These are phyloP conservation scores for Tephrocybe sp. DNA, from an alignment of 768 basidiomycete species.

Conservation along the genomic window DNA sequence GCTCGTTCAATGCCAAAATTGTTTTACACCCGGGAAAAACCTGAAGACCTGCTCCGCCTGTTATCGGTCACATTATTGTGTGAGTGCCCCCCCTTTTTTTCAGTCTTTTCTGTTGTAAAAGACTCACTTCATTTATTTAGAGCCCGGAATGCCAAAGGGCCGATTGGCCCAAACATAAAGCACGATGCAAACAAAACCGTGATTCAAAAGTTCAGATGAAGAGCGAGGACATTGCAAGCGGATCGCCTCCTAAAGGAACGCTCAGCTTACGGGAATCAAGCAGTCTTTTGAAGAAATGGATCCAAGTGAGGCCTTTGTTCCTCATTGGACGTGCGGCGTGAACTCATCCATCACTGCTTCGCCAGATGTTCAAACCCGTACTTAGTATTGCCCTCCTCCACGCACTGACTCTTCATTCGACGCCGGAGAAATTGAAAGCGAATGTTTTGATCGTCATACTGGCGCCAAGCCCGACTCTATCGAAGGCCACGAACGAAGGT, in stretches of 20 bases:
- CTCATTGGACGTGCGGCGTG: too few species aligned
- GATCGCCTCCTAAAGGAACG: background rate
- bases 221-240: background rate
- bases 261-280: background rate
- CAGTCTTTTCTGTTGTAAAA: too few species aligned
- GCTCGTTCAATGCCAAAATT: slow-evolving; percentile 6
- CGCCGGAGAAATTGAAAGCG: background rate
- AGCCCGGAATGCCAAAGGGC: slow-evolving; percentile 5
- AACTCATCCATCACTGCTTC: background rate
- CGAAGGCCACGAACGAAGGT: background rate
- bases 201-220: background rate
- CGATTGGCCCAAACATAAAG: slow-evolving; percentile 2
- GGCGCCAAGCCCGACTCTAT: background rate
- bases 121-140: too few species aligned
- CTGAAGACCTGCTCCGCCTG: slow-evolving; percentile 2
- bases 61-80: slow-evolving; percentile 3
- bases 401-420: slow-evolving; percentile 1
- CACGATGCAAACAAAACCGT: slow-evolving; percentile 3
- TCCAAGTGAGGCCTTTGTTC: slow-evolving; percentile 2
- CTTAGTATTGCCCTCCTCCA: background rate
- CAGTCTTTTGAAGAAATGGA: background rate
- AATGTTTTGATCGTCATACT: background rate
- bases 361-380: slow-evolving; percentile 1
- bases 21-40: background rate
- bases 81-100: background rate